Base-by-base conservation (phyloP, 1,284 basidiomycete species). In the Rhodotorula glutinis region DNA sequence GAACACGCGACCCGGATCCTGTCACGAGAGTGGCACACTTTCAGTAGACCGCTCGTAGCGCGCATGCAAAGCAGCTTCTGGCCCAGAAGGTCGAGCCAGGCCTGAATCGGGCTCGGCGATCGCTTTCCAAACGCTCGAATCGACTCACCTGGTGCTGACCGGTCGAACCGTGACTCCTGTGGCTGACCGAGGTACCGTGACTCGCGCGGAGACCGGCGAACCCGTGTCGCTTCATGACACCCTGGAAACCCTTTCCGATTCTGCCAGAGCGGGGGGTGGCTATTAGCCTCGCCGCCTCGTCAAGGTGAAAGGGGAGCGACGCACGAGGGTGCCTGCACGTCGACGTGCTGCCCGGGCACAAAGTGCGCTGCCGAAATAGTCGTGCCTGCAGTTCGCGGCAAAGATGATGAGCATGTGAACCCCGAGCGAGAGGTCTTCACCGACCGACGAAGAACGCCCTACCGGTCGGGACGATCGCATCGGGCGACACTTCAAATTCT, bases 211-310 rank as follows among this genome's bases (percentile, higher is more conserved):
- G 82, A 81, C 96, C 96, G 76, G 88, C 85, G 82, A 96, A 98
- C 55, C 89, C 88, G 87, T 92, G 94, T 56, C 92, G 85, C 80
- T 98, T 99, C 96, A 99, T 98, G 54, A 85, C 88, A 77, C 96
- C 96, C 74, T 92, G 90, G 80, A 95, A 98, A 25, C 96, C 96
- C 80, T 98, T 98, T 29, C 96, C 96, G 72, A 94, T 89, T 7
- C 92, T 96, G 74, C 10, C 62, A n/a, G 16, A n/a, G 3, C 27
- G 2, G 10, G 11, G 25, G 9, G 9, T 21, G 10, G 0, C n/a
- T 10, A 29, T 30, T 10, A 19, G 16, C 17, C 23, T 25, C 38
- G 0, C 19, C 14, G 25, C 27, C 10, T 11, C 21, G 14, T 10
- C 8, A 44, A 21, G 14, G 4, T 11, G 29, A 25, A 33, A 9